Evolutionary conservation across 2,329 filamentous ascomycete genomes (phyloP), one percentile per base, ranked within the genome.

Genomic region (Nannizziopsis arthrosporioides): DNA sequence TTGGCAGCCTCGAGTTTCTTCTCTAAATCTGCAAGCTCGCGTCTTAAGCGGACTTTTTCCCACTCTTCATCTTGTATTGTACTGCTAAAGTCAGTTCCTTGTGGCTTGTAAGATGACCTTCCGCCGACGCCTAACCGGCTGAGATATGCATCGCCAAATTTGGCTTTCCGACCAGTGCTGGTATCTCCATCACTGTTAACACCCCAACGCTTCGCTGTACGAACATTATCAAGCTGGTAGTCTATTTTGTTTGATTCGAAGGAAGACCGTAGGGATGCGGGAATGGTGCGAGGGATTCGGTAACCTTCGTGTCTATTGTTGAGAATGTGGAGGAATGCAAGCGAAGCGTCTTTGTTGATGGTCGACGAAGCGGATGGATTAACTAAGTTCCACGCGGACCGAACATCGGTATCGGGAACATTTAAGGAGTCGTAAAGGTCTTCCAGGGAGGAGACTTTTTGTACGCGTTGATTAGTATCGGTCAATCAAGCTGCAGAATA

Each of bases 201-300:
- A 2, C 85, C 87, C 84, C 88, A 94, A 59, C 83, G 80, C 52
- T 84, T 84, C 35, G 78, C 73, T 2, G 80, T 79, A 49, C 75
- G 73, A 53, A 84, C 78, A 59, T 84, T 83, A 65, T 93, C 87
- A 51, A 96, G 65, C 61, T 94, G 86, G 70, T 96, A 98, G 68
- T 95, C 88, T 63, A 98, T 96, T 65, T 94, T 81, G 63, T 93
- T 94, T 62, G 87, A 84, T 70, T 98, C 90, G 61, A 98, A 98
- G 51, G 82, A 90, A 27, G 87, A 75, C 35, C 92, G 82, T 36
- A 98, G 77, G n/a, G 85, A 92, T 1, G 90, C 85, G 0, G 92
- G 92, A 9, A 98, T 86, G 27, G 81, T 84, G 59, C 92, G 82
- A 36, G 92, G 92, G 62, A 98, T 93, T 52, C 92, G 83, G 74